phyloP scores from a whole-genome alignment of 1,139 yeast genomes.

The Lodderomyces theae region DNA sequence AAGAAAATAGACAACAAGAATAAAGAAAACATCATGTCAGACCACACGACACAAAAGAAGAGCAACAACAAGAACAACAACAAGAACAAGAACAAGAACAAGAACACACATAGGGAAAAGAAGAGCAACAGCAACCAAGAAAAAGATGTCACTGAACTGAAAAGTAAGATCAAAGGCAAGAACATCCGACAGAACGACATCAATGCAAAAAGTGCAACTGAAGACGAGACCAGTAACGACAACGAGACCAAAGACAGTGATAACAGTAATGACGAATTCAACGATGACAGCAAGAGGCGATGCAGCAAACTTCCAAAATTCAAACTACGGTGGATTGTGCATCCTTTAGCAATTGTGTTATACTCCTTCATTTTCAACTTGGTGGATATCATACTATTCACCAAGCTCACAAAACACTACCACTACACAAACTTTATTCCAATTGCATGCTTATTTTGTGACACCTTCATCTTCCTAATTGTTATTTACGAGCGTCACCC shows the following conservation, averaged over 20 bases:
- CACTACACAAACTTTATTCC: conserved; percentile 5
- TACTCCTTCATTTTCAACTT: conserved; percentile 13
- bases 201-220: background rate
- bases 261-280: background rate
- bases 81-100: background rate
- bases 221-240: too few relatives aligned
- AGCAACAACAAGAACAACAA: too few relatives aligned
- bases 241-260: background rate
- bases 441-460: conserved; percentile 6
- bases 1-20: too few relatives aligned
- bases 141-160: too few relatives aligned
- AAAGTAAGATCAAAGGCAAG: background rate
- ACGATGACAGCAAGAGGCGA: background rate
- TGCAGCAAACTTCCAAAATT: conserved; percentile 1
- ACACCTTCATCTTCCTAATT: conserved; percentile 9
- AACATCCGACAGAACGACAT: background rate
- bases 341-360: conserved; percentile 10
- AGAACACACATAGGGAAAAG: background rate
- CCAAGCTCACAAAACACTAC: conserved; percentile 8
- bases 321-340: conserved; percentile 9
- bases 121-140: background rate
- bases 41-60: background rate
- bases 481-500: conserved; percentile 7
- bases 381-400: conserved; percentile 9
- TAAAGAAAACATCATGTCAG: too few relatives aligned